These are phyloP conservation scores for Daedalea quercina DNA, from an alignment of 768 basidiomycete genomes.

Conservation along the genomic window DNA sequence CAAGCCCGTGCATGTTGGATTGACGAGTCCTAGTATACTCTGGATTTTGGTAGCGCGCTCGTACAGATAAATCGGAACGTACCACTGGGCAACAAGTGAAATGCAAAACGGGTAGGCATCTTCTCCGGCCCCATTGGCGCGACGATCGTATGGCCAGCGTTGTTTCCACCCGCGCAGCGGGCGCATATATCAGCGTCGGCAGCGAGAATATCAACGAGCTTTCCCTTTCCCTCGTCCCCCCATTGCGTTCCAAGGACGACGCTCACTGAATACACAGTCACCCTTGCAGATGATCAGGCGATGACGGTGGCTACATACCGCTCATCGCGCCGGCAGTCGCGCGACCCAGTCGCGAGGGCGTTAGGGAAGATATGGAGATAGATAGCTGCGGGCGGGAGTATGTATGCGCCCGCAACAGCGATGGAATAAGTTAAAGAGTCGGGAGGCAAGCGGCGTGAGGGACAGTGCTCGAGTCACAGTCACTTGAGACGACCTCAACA, in stretches of 20 bases:
- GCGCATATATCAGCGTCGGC: constrained; percentile 89
- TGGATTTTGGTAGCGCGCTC: no score
- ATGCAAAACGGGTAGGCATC: constrained; percentile 81
- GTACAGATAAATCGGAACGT: constrained; percentile 17
- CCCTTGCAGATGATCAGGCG: no score
- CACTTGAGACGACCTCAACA: no score
- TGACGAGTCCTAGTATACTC: constrained; percentile 56
- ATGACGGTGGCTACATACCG: no score
- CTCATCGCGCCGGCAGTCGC: no score
- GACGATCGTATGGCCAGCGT: constrained; percentile 98
- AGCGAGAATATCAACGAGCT: constrained; percentile 94
- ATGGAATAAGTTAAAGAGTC: no score
- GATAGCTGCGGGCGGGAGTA: no score
- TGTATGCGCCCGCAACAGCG: no score
- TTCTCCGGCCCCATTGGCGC: constrained; percentile 64
- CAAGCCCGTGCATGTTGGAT: constrained; percentile 76
- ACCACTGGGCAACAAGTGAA: constrained; percentile 95
- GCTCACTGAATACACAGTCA: constrained; percentile 47
- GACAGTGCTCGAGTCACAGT: no score
- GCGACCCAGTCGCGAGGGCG: no score
- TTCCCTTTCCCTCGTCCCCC: constrained; percentile 93
- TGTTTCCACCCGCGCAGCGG: constrained; percentile 96
- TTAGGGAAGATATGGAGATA: no score
- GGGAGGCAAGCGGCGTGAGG: no score
- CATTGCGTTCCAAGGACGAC: constrained; percentile 86